These are phyloP conservation scores for Hypoxylon sp. DNA, from an alignment of 2,329 filamentous ascomycete species.

Conservation along the genomic window DNA sequence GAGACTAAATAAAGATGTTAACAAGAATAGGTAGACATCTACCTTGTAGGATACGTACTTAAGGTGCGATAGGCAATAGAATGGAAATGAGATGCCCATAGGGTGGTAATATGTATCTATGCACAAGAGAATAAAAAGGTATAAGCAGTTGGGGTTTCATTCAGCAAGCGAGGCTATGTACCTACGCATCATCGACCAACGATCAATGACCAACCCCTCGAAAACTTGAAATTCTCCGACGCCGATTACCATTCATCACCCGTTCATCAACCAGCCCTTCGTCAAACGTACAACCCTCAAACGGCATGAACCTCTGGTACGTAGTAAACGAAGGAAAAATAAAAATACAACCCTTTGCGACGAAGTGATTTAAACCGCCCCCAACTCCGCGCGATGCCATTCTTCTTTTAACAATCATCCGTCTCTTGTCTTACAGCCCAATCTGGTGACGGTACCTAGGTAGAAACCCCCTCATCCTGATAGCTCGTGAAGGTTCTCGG, in stretches of 20 bases:
- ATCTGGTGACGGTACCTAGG: not conserved
- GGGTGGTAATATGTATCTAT: not conserved
- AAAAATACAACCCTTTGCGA: not conserved
- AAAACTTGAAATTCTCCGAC: not conserved
- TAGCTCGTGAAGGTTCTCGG: slow-evolving; percentile 2
- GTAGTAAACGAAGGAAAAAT: slow-evolving; percentile 8
- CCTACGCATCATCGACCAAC: slow-evolving; percentile 13
- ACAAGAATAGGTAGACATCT: no score
- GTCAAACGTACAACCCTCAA: not conserved
- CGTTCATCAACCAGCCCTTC: not conserved
- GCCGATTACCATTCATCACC: not conserved
- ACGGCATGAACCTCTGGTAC: not conserved
- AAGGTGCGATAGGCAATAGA: not conserved
- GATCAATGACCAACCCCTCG: no score
- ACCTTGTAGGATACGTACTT: not conserved
- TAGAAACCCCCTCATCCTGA: not conserved
- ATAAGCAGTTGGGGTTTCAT: not conserved
- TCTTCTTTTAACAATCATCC: not conserved
- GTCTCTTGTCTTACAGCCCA: not conserved
- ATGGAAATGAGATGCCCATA: not conserved
- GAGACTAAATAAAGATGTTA: not conserved
- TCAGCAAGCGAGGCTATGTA: slow-evolving; percentile 16
- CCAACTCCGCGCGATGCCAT: slow-evolving; percentile 4
- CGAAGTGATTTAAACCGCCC: not conserved
- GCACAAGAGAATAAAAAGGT: not conserved